Evolutionary conservation across 1,284 basidiomycete species (phyloP), one percentile per base, ranked within the genome.

Genomic region (Fomitopsis palustris): DNA sequence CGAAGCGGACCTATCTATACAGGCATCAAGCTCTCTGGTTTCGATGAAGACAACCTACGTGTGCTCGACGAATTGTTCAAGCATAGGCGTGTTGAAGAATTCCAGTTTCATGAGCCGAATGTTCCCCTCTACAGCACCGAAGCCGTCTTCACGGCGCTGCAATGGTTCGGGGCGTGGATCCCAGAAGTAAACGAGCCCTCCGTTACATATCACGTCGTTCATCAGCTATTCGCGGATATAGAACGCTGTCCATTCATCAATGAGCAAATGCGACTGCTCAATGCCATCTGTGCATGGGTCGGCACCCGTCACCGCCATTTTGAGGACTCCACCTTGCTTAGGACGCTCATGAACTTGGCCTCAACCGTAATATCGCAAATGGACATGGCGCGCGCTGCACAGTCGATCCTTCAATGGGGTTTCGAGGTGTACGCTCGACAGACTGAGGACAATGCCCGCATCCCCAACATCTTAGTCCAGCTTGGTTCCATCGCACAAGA

Each of bases 211-310:
- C 89, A 93, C 63, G 81, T 93, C 43, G 71, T 94, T 21, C 86
- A 91, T 57, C 83, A 86, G 56, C 76, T 96, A 9, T 86, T 96
- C 63, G 79, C 87, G 7, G 78, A 80, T 41, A 76, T 95, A 29
- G 81, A 90, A 60, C 72, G 76, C 2, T 85, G 86, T 0, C 87
- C 86, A n/a, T 80, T 98, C 43, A 81, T 96, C 62, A 93, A 93
- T 69, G 93, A 97, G 68, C 93, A 97, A 71, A 73, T 88, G 47
- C 86, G 95, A 6, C 76, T 90, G 31, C 71, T 96, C 33, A 88
- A 92, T 57, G 83, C 86, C 0, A 75, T 97, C 25, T 85, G 84
- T 21, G 71, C 96, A 16, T 87, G 91, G 79, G 78, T 93, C 27
- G 79, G 93, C 2, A 77, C 81, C 25, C 81, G 84, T 58, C 68